Conservation (phyloP, 345 rosid species). For the Aegle marmelos region DNA sequence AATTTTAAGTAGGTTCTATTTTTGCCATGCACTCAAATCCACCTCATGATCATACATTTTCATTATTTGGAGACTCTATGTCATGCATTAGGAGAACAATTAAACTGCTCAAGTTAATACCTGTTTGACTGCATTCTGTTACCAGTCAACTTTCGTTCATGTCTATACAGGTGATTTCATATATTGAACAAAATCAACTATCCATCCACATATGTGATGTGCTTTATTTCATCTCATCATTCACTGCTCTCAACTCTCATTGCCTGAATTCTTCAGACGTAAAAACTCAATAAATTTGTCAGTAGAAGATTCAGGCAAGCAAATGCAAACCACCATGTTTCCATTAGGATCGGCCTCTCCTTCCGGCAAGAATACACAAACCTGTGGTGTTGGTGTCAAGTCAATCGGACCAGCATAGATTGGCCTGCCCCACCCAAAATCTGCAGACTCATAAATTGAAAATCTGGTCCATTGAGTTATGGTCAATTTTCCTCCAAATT, state of each 20-base stretch:
- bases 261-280: conserved; percentile 25
- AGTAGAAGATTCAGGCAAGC: conserved; percentile 71
- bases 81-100: too few relatives aligned
- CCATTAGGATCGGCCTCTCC: conserved; percentile 52
- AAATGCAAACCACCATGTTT: conserved; percentile 67
- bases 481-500: conserved; percentile 83
- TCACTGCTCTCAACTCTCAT: neutral
- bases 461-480: conserved; percentile 95
- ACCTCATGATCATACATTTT: neutral
- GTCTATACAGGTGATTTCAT: neutral
- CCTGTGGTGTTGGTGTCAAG: conserved; percentile 89
- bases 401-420: conserved; percentile 81
- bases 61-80: neutral
- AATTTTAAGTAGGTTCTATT: too few relatives aligned
- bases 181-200: too few relatives aligned
- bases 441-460: conserved; percentile 71
- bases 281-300: conserved; percentile 45
- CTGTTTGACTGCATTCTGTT: neutral
- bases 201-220: neutral
- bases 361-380: conserved; percentile 78
- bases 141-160: neutral
- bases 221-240: neutral
- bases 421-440: conserved; percentile 92
- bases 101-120: too few relatives aligned
- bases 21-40: too few relatives aligned